Percentiles rank a stretch among this genome's conserved stretches.
These are phyloP conservation scores for Anthoceros angustus DNA, from an alignment of 225 moss, liverwort and hornwort species.

Conservation along the genomic window DNA sequence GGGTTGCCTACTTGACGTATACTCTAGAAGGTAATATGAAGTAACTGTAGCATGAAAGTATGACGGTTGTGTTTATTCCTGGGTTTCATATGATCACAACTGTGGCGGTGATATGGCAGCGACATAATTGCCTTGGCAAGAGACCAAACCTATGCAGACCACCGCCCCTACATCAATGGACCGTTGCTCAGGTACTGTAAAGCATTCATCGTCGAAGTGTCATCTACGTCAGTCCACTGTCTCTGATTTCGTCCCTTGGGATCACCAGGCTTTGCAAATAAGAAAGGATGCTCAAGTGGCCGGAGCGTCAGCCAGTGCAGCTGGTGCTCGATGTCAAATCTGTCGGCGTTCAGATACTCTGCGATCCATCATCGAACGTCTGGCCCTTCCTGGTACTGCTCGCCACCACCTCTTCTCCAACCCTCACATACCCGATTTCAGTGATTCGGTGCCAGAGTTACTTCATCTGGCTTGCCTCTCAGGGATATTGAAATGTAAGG, in stretches of 20 bases:
- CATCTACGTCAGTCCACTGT: no score
- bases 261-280: constrained; percentile 74
- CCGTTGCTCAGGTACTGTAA: constrained; percentile 55
- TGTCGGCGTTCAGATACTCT: constrained; percentile 83
- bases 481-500: constrained; percentile 79
- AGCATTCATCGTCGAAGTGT: background rate
- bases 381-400: constrained; percentile 88
- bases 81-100: no score
- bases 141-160: constrained; percentile 82
- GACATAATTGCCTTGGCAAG: constrained; percentile 98
- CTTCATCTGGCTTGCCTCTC: no score
- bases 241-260: constrained; percentile 5
- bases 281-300: constrained; percentile 47
- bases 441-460: no score
- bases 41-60: no score
- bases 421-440: no score
- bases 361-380: constrained; percentile 61
- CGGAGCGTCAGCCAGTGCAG: constrained; percentile 30
- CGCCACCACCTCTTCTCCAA: no score
- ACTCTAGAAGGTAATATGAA: constrained; percentile 97
- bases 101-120: no score
- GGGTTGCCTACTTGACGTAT: constrained; percentile 74
- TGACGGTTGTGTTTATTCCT: no score
- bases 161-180: constrained; percentile 87
- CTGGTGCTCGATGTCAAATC: constrained; percentile 71